Percentiles rank a stretch among this genome's conserved stretches.
Evolutionary conservation across 2,329 filamentous ascomycete genomes (phyloP).

Genomic region (Pyrenochaeta sp.): DNA sequence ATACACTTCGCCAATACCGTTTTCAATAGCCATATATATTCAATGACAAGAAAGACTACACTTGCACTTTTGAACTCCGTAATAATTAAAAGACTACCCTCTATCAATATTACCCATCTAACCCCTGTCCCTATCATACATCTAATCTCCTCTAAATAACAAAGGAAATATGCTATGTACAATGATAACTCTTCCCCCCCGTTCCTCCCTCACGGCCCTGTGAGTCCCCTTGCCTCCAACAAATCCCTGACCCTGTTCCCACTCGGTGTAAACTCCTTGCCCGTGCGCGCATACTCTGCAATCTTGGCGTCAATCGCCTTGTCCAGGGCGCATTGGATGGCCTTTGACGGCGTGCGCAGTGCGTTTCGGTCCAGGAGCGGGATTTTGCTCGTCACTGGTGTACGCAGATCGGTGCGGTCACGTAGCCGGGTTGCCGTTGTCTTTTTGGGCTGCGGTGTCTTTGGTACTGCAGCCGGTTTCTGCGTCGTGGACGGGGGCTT

Average conservation of each 20-base stretch:
- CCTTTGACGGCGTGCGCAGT: slow-evolving; percentile 32
- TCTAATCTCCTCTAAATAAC: too few relatives aligned
- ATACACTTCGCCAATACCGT: too few relatives aligned
- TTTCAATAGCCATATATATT: too few relatives aligned
- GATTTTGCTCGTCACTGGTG: not conserved
- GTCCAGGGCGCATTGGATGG: slow-evolving; percentile 26
- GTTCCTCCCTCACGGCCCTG: not conserved
- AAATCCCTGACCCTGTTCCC: slow-evolving; percentile 21
- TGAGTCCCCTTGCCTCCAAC: slow-evolving; percentile 9
- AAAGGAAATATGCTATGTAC: not conserved
- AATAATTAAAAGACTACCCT: too few relatives aligned
- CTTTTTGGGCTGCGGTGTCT: not conserved
- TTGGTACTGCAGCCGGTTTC: not conserved
- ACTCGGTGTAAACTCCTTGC: slow-evolving; percentile 18
- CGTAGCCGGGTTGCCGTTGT: not conserved
- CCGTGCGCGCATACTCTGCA: slow-evolving; percentile 21
- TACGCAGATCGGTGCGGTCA: not conserved
- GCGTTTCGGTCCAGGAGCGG: slow-evolving; percentile 19
- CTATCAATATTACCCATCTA: too few relatives aligned
- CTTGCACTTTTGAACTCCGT: too few relatives aligned
- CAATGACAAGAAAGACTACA: too few relatives aligned
- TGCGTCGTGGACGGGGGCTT: slow-evolving; percentile 2
- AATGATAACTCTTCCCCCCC: not conserved
- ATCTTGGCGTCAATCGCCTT: slow-evolving; percentile 39
- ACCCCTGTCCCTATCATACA: too few relatives aligned